phyloP scores from a whole-genome alignment of 371 early-diverging fungal species.

The Lichtheimia corymbifera region DNA sequence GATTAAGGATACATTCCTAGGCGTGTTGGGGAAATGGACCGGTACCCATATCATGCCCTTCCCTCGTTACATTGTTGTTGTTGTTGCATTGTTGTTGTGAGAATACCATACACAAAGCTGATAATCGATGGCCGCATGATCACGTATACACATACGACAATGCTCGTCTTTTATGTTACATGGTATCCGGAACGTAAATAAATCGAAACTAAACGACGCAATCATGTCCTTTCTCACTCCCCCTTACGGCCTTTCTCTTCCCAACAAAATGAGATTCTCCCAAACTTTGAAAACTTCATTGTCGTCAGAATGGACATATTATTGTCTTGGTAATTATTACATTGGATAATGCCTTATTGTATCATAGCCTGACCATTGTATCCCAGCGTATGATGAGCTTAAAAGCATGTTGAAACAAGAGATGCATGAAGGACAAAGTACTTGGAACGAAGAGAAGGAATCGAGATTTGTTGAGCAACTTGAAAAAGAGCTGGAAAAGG shows the following conservation, averaged over 20 bases:
- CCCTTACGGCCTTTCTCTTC: slow-evolving; percentile 10
- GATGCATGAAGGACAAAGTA: slow-evolving; percentile 19
- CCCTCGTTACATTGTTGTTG: too few species aligned
- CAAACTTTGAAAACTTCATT: slow-evolving; percentile 75
- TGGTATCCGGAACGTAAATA: too few species aligned
- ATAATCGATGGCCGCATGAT: too few species aligned
- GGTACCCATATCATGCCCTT: too few species aligned
- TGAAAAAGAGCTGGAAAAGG: slow-evolving; percentile 93
- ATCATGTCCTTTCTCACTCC: not conserved
- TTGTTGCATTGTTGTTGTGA: too few species aligned
- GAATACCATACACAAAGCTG: too few species aligned
- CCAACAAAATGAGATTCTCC: slow-evolving; percentile 83
- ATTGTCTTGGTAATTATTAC: slow-evolving; percentile 40
- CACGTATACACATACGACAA: too few species aligned
- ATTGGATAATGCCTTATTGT: not conserved
- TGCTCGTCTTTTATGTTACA: too few species aligned
- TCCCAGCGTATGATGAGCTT: slow-evolving; percentile 74
- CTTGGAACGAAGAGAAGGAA: slow-evolving; percentile 77
- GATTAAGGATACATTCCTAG: too few species aligned
- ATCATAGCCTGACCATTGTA: not conserved
- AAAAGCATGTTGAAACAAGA: slow-evolving; percentile 75
- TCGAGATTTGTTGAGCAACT: slow-evolving; percentile 83
- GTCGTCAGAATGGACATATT: slow-evolving; percentile 79
- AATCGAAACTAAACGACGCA: too few species aligned
- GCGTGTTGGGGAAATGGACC: too few species aligned